A percentile compares a stretch with the other conserved stretches of the same genome.
These are phyloP conservation scores for Talaromyces sp. DNA, from an alignment of 2,329 filamentous ascomycete genomes.

Conservation along the genomic window DNA sequence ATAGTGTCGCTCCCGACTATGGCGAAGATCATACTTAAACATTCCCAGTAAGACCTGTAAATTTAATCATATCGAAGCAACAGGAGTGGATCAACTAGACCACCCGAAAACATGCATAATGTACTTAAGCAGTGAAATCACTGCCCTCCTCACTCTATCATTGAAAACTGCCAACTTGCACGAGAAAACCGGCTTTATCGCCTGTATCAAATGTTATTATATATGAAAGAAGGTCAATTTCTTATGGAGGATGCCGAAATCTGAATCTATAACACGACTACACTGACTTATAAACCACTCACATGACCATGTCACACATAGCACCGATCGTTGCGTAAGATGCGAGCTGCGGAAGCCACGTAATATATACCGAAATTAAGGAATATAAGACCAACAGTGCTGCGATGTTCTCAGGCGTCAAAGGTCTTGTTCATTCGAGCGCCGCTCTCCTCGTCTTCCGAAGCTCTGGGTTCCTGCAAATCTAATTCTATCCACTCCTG, in stretches of 20 bases:
- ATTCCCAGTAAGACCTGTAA: no score
- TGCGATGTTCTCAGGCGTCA: background rate
- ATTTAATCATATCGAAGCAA: no score
- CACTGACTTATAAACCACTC: background rate
- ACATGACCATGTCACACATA: background rate
- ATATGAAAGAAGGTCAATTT: background rate
- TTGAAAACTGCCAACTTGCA: background rate
- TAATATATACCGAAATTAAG: background rate
- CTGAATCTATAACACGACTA: background rate
- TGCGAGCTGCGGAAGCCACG: background rate
- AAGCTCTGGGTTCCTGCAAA: background rate
- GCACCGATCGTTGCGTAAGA: background rate
- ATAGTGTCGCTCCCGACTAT: no score
- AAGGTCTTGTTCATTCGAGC: background rate
- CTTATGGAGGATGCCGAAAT: background rate
- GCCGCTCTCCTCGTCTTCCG: constrained; percentile 1
- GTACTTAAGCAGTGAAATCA: background rate
- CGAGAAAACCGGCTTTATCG: background rate
- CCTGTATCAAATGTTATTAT: background rate
- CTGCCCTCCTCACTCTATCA: background rate
- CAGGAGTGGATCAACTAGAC: no score
- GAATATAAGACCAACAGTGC: background rate
- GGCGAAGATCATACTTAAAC: no score
- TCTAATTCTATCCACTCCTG: constrained; percentile 12
- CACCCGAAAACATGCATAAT: no score